Conservation (phyloP, 345 rosid species). For the Eucalyptus melliodora region DNA sequence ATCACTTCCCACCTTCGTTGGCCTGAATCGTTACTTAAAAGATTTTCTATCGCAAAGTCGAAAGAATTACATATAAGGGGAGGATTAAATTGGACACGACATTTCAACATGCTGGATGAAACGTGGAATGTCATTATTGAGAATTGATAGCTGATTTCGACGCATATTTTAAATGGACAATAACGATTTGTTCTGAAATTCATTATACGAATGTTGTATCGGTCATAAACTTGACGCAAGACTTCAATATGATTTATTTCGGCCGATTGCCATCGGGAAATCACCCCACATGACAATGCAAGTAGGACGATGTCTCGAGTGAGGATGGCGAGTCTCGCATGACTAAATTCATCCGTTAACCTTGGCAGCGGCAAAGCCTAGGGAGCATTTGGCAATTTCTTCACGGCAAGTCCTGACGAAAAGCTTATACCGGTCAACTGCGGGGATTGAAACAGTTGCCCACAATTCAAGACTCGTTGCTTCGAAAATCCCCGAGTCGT, state of each 20-base stretch:
- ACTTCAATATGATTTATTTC: no score
- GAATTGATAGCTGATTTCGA: not conserved
- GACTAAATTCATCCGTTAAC: no score
- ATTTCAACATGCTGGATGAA: fast-evolving
- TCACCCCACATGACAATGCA: not conserved
- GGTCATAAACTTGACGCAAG: no score
- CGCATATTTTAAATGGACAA: not conserved
- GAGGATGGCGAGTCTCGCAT: no score
- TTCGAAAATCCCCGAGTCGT: not conserved
- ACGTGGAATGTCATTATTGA: not conserved
- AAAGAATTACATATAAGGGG: no score
- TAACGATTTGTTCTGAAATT: fast-evolving
- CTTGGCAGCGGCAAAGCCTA: not conserved
- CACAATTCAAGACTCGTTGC: not conserved
- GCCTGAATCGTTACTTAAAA: no score
- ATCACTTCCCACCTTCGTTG: no score
- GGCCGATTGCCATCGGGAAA: not conserved
- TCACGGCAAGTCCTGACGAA: not conserved
- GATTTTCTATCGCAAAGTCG: no score
- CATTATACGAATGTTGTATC: no score
- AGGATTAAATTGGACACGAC: not conserved
- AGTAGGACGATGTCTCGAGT: not conserved
- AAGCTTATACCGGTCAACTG: not conserved
- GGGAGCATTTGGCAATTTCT: not conserved
- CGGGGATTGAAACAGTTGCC: not conserved